phyloP scores from a whole-genome alignment of 306 rosid genomes.

The Pterocarpus santalinus region DNA sequence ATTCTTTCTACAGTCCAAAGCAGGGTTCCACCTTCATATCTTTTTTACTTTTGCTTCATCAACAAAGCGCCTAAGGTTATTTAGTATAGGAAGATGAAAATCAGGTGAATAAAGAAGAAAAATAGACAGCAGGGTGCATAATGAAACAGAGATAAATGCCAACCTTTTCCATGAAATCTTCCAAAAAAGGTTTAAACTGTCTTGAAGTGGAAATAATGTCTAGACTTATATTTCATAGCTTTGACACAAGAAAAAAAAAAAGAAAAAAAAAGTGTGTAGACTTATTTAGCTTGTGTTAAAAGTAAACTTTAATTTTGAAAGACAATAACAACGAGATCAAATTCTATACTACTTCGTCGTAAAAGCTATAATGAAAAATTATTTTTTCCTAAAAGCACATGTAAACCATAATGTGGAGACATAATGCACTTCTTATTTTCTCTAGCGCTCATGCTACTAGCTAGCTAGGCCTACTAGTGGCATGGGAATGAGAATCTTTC shows the following conservation, averaged over 20 bases:
- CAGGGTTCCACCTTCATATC: neutral
- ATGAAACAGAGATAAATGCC: neutral
- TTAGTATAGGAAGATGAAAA: neutral
- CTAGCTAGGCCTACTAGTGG: neutral
- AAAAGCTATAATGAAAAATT: too few relatives aligned
- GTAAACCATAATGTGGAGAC: too few relatives aligned
- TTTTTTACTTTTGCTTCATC: neutral
- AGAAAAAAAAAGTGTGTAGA: too few relatives aligned
- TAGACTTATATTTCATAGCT: too few relatives aligned
- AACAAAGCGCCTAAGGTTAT: neutral
- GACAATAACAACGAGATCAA: too few relatives aligned
- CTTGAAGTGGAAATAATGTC: too few relatives aligned
- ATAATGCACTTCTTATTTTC: too few relatives aligned
- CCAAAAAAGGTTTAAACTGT: neutral
- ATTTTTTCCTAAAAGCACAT: too few relatives aligned
- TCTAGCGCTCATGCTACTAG: neutral
- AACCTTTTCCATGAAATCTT: neutral
- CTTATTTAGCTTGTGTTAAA: too few relatives aligned
- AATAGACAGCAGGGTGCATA: neutral
- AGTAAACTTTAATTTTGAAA: too few relatives aligned
- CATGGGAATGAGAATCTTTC: neutral
- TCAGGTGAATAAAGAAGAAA: neutral
- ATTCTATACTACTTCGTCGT: too few relatives aligned
- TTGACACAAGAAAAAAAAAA: too few relatives aligned
- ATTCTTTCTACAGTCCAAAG: neutral